A percentile compares a stretch with the other conserved stretches of the same genome.
Conservation (phyloP, 1,139 yeast species). For the Pichia sp. region DNA sequence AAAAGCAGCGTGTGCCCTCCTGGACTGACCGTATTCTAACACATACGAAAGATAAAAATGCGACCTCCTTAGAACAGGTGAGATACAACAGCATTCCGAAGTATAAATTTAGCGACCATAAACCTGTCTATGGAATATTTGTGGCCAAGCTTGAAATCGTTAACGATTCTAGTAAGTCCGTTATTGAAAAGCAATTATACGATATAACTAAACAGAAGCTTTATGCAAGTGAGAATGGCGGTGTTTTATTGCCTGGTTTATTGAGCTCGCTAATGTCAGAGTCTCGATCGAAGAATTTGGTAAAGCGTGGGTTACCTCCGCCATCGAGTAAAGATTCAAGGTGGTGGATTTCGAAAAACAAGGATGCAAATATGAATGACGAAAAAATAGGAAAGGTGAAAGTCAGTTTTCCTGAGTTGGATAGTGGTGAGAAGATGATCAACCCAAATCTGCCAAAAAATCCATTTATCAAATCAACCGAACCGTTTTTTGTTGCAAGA, state of each 20-base stretch:
- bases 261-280: constrained; percentile 21
- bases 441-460: constrained; percentile 67
- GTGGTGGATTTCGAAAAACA: constrained; percentile 69
- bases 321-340: constrained; percentile 78
- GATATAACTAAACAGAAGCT: constrained; percentile 39
- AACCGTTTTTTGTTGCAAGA: constrained; percentile 36
- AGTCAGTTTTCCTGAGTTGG: constrained; percentile 46
- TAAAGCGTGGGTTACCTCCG: constrained; percentile 58
- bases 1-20: constrained; percentile 88
- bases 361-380: constrained; percentile 51
- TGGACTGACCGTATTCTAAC: constrained; percentile 88
- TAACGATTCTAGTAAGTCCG: constrained; percentile 58
- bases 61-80: constrained; percentile 48
- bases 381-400: constrained; percentile 68
- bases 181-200: constrained; percentile 59
- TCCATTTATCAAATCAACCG: constrained; percentile 54
- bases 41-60: constrained; percentile 42
- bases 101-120: constrained; percentile 79
- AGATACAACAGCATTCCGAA: constrained; percentile 59
- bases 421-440: constrained; percentile 37
- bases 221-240: constrained; percentile 9
- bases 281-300: constrained; percentile 29
- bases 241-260: constrained; percentile 1
- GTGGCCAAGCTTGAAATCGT: constrained; percentile 62
- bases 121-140: constrained; percentile 85